Base-by-base conservation (phyloP, 2,329 filamentous ascomycete species). In the Trichoderma pleuroti region DNA sequence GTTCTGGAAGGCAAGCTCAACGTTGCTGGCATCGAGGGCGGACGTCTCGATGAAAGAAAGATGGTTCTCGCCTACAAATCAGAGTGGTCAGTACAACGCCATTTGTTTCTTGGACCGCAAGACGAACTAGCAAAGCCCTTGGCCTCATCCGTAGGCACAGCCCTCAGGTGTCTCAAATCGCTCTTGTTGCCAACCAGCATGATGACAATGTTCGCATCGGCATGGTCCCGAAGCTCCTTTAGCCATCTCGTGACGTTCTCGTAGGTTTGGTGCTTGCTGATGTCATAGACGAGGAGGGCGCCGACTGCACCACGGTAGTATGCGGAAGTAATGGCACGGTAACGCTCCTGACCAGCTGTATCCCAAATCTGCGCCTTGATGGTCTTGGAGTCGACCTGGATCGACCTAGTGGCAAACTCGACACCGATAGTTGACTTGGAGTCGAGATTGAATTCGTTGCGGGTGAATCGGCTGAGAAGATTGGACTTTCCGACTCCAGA, bases 291-390 rank as follows among this genome's bases (percentile, higher is more conserved):
- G 75, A 99, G 93, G 72, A 99, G 90, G 74, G 96, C 96, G 78
- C 96, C 96, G 70, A 99, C 96, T 69, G 96, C 97, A 79, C 96
- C 97, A 78, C 96, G 92, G 85, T 99, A 99, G 87, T 99, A 99
- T 76, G 96, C 96, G 72, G 96, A 98, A 77, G 96, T 99, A 83
- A 99, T 99, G 82, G 96, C 96, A 81, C 97, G 93, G 87, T 98
- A 99, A 82, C 96, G 92, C 85, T 99, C 96, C 86, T 99, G 96
- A 76, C 96, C 96, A 76, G 96, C 96, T 72, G 96, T 99, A 86
- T 99, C 96, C 96, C 97, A 99, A 80, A 99, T 99, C 87, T 99
- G 96, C 77, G 96, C 96, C 88, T 99, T 99, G 90, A 99, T 99
- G 74, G 96, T 99, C 89, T 99, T 99, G 80, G 93, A 92, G 84